Evolutionary conservation across 2,329 filamentous ascomycete genomes (phyloP).

Genomic region (Colletotrichum viniferum): DNA sequence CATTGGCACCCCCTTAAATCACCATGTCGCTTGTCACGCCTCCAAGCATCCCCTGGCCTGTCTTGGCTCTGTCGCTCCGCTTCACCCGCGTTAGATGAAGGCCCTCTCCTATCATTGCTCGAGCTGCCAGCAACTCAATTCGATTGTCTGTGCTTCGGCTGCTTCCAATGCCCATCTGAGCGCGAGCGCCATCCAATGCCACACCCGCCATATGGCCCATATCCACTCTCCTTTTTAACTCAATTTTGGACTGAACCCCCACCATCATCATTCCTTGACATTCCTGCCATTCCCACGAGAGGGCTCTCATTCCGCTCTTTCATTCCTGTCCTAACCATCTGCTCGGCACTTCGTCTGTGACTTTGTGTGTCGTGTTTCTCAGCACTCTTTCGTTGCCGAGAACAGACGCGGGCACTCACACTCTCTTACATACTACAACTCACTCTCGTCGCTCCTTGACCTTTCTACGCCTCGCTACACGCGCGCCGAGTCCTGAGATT

Average conservation of each 20-base stretch:
- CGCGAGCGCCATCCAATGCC: not conserved
- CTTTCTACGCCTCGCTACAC: not conserved
- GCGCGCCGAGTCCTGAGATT: not conserved
- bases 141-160: not conserved
- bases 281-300: not conserved
- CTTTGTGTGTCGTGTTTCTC: not conserved
- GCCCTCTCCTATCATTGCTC: conserved; percentile 12
- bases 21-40: conserved; percentile 10
- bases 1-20: conserved; percentile 22
- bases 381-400: not conserved
- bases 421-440: not conserved
- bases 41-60: conserved; percentile 12
- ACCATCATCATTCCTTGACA: not conserved
- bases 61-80: conserved; percentile 9
- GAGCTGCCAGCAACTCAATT: not conserved
- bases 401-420: not conserved
- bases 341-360: not conserved
- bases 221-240: conserved; percentile 3
- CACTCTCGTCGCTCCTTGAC: conserved; percentile 12
- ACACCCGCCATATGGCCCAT: not conserved
- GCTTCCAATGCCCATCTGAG: not conserved
- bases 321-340: not conserved
- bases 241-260: conserved; percentile 1
- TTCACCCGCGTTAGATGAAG: conserved; percentile 9
- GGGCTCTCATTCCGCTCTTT: not conserved